These are phyloP conservation scores for Aquanectria penicillioides DNA, from an alignment of 2,329 filamentous ascomycete species.

Conservation along the genomic window DNA sequence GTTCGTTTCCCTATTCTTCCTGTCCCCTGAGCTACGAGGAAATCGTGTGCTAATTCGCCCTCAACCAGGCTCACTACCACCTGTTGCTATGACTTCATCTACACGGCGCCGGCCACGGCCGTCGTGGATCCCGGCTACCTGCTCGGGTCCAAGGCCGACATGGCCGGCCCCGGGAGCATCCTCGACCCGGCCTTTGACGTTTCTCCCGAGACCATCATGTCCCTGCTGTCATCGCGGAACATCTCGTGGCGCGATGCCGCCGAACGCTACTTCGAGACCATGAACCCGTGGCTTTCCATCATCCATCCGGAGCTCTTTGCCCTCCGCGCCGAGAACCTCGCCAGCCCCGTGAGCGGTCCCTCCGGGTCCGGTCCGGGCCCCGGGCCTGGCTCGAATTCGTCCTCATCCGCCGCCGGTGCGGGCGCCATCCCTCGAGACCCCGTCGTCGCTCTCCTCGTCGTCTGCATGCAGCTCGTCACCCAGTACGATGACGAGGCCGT, in stretches of 20 bases:
- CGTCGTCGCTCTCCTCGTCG: slow-evolving; percentile 51
- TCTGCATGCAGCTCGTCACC: slow-evolving; percentile 55
- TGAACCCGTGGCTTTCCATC: slow-evolving; percentile 54
- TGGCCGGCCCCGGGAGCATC: slow-evolving; percentile 35
- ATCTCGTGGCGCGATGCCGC: slow-evolving; percentile 51
- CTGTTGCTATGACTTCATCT: slow-evolving; percentile 50
- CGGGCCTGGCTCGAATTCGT: neutral
- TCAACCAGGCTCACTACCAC: slow-evolving; percentile 42
- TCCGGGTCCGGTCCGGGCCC: slow-evolving; percentile 13
- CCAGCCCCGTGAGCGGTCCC: neutral
- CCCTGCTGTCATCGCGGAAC: slow-evolving; percentile 47
- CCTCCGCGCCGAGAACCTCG: slow-evolving; percentile 37
- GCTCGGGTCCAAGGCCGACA: slow-evolving; percentile 36
- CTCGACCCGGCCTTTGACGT: slow-evolving; percentile 48
- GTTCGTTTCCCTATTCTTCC: slow-evolving; percentile 29
- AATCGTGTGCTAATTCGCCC: neutral
- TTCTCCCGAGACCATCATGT: slow-evolving; percentile 50
- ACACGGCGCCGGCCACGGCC: slow-evolving; percentile 47
- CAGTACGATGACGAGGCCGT: slow-evolving; percentile 50
- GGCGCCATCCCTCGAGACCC: slow-evolving; percentile 33
- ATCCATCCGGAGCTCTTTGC: slow-evolving; percentile 53
- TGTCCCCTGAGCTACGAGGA: neutral
- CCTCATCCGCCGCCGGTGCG: neutral
- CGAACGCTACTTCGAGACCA: slow-evolving; percentile 51
- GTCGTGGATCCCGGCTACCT: slow-evolving; percentile 45